phyloP scores from a whole-genome alignment of 805 yeast species.

The Candida michaelii region DNA sequence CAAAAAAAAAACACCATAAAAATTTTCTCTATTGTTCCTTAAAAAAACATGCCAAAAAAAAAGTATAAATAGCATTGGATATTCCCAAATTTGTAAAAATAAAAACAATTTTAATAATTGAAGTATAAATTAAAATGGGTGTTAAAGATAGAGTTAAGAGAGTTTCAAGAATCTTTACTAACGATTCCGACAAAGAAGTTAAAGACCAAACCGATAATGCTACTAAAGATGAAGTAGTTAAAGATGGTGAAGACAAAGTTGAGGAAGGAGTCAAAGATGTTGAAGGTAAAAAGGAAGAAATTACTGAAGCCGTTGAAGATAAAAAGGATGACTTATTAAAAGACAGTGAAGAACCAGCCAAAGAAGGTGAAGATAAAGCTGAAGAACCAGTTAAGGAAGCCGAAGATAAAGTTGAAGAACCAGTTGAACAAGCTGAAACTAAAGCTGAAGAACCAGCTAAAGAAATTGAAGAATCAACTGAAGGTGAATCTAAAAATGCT shows the following conservation, averaged over 20 bases:
- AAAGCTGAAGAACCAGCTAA: slow-evolving; percentile 9
- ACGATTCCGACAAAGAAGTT: slow-evolving; percentile 25
- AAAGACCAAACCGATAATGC: slow-evolving; percentile 4
- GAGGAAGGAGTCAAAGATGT: slow-evolving; percentile 6
- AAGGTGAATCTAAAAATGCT: slow-evolving; percentile 1
- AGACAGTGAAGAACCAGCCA: slow-evolving; percentile 1
- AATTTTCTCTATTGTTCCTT: slow-evolving; percentile 8
- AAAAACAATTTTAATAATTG: background rate
- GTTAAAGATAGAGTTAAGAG: slow-evolving; percentile 39
- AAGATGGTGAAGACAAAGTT: slow-evolving; percentile 6
- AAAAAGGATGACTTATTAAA: slow-evolving; percentile 9
- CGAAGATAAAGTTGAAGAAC: slow-evolving; percentile 6
- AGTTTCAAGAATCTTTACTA: slow-evolving; percentile 35
- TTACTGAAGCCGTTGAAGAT: slow-evolving; percentile 10
- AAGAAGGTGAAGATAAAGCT: slow-evolving; percentile 14
- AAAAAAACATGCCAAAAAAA: slow-evolving; percentile 4
- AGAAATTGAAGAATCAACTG: slow-evolving; percentile 8
- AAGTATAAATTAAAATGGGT: slow-evolving; percentile 24
- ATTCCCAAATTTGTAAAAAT: slow-evolving; percentile 1
- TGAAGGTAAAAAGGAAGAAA: slow-evolving; percentile 8
- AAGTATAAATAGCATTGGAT: slow-evolving; percentile 9
- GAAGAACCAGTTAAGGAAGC: slow-evolving; percentile 20
- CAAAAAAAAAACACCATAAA: slow-evolving; percentile 4
- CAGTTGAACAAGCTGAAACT: slow-evolving; percentile 9
- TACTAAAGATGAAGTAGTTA: slow-evolving; percentile 7